Evolutionary conservation across 192 early-diverging fungal species (phyloP), one percentile per base, ranked within the genome.

Genomic region (Gryganskiella cystojenkinii): DNA sequence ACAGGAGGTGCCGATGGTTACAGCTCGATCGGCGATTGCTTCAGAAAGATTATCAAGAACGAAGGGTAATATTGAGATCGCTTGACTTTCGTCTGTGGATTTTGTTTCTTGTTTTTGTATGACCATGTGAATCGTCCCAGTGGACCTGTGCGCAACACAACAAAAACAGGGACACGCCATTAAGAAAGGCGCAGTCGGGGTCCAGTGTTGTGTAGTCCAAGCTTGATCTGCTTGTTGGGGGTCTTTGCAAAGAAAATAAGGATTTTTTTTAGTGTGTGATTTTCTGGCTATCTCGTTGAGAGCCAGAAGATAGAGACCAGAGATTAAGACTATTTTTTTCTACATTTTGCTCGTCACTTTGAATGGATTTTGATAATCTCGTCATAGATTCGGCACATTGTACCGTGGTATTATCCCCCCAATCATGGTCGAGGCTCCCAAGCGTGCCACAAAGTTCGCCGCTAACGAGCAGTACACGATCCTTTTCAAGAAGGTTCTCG

Each of bases 391-490:
- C 55, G 80, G 81, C 31, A 85, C 90, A 3, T 84, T 96, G 47
- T 95, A 98, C 74, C 86, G 93, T 52, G 97, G 97, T n/a, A 99
- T 99, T 56, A 69, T 95, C 31, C 95, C 98, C 44, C 98, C 98
- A 7, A 96, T 99, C 70, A 85, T 99, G 84, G 95, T 95, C 1
- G 98, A 99, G 82, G 97, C 97, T 42, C 97, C 97, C 24, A 99
- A 99, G 85, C 90, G 97, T 47, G 95, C 95, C 22, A 99, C 94
- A 82, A 99, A 99, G 82, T 99, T 99, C 86, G 92, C 93, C 6
- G 90, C 95, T 30, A 99, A 99, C 73, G 96, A 96, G 71, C 90
- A 93, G 75, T 95, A 93, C 63, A 87, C 84, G 14, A 81, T 82
- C 17, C 74, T 93, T 67, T 92, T 85, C 71, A 90, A 83, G 71